These are phyloP conservation scores for Hericium alpestre DNA, from an alignment of 768 basidiomycete genomes.

Conservation along the genomic window DNA sequence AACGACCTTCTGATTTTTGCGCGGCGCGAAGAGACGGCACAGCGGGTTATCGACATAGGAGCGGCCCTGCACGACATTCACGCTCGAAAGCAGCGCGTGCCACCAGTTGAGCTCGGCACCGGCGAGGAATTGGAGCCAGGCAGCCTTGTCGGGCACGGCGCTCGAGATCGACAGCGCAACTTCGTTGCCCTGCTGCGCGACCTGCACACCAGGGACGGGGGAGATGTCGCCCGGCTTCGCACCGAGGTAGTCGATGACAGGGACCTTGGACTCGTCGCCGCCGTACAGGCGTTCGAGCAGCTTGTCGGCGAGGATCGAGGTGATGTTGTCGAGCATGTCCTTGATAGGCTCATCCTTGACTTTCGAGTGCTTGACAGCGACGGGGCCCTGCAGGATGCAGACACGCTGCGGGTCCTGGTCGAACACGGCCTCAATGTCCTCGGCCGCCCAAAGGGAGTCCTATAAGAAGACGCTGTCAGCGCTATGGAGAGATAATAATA, in stretches of 20 bases:
- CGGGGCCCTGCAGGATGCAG: slow-evolving; percentile 93
- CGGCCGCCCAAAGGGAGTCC: slow-evolving; percentile 97
- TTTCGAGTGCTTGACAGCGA: slow-evolving; percentile 80
- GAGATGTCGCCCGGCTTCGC: slow-evolving; percentile 32
- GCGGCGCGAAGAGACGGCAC: slow-evolving; percentile 76
- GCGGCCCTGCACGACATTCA: slow-evolving; percentile 78
- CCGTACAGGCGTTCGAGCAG: slow-evolving; percentile 70
- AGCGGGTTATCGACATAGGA: slow-evolving; percentile 85
- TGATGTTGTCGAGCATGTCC: slow-evolving; percentile 84
- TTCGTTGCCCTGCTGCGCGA: slow-evolving; percentile 30
- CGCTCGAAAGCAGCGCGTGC: slow-evolving; percentile 69
- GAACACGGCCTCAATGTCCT: slow-evolving; percentile 97
- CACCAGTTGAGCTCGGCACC: slow-evolving; percentile 82
- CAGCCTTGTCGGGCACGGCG: slow-evolving; percentile 43
- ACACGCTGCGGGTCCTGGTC: slow-evolving; percentile 98
- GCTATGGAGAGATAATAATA: neutral
- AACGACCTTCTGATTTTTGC: slow-evolving; percentile 67
- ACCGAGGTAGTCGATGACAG: slow-evolving; percentile 77
- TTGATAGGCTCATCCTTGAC: slow-evolving; percentile 91
- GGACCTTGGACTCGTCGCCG: slow-evolving; percentile 66
- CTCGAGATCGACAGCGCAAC: slow-evolving; percentile 42
- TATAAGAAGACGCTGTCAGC: slow-evolving; percentile 21
- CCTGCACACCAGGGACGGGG: slow-evolving; percentile 31
- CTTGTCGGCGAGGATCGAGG: slow-evolving; percentile 62
- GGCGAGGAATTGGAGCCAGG: slow-evolving; percentile 80